These are phyloP conservation scores for Verticillium nonalfalfae DNA, from an alignment of 2,329 filamentous ascomycete species.

Conservation along the genomic window DNA sequence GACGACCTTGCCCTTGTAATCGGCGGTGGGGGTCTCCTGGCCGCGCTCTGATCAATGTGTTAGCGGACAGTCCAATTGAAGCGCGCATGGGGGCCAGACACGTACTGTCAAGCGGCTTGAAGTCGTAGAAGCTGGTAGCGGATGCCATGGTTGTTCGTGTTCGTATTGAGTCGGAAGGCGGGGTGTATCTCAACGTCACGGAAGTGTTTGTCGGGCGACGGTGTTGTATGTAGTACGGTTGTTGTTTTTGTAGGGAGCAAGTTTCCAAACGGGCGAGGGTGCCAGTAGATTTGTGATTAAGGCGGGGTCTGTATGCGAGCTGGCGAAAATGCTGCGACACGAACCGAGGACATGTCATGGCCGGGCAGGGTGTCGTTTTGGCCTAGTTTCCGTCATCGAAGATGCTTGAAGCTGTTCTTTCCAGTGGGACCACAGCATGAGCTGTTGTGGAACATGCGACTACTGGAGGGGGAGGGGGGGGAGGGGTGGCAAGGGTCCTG, in stretches of 20 bases:
- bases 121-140: slow-evolving; percentile 64
- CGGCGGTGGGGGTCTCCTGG: slow-evolving; percentile 58
- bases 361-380: neutral
- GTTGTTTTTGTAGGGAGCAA: neutral
- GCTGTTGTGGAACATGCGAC: neutral
- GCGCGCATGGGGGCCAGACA: neutral
- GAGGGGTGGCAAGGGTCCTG: neutral
- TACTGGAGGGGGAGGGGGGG: no score
- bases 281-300: neutral
- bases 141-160: slow-evolving; percentile 24
- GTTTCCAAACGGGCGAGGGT: neutral
- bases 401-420: neutral
- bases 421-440: neutral
- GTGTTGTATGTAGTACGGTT: neutral
- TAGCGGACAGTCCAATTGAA: neutral
- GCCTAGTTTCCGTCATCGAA: neutral
- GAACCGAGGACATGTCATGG: neutral
- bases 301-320: neutral
- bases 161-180: neutral
- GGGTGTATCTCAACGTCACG: neutral
- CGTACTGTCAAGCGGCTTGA: slow-evolving; percentile 72
- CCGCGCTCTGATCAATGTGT: slow-evolving; percentile 56
- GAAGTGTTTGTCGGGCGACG: neutral
- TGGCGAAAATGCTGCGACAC: neutral
- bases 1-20: slow-evolving; percentile 86